A percentile compares a stretch with the other conserved stretches of the same genome.
phyloP scores from a whole-genome alignment of 2,329 filamentous ascomycete species.

The Curvularia sp. region DNA sequence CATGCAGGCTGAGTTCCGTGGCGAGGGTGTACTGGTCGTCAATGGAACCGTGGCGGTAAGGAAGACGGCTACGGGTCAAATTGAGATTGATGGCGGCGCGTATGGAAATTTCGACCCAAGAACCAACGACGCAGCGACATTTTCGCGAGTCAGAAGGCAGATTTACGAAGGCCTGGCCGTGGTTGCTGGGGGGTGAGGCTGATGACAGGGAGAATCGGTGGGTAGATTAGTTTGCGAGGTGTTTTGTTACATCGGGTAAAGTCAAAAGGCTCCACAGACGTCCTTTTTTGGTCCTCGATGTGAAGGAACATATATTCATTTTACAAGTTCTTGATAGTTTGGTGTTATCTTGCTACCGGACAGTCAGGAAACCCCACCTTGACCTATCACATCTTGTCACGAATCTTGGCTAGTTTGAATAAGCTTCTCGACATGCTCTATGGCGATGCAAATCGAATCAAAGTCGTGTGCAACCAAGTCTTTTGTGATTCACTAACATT shows the following conservation, averaged over 20 bases:
- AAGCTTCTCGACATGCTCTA: not conserved
- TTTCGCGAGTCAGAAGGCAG: conserved; percentile 85
- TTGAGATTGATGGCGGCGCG: conserved; percentile 76
- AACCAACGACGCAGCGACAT: conserved; percentile 67
- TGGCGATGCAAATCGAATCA: not conserved
- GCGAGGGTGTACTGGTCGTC: conserved; percentile 89
- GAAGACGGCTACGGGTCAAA: conserved; percentile 84
- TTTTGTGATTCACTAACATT: not conserved
- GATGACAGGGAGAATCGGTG: not conserved
- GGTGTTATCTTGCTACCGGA: not conserved
- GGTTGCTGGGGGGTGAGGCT: conserved; percentile 67
- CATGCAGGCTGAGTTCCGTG: conserved; percentile 89
- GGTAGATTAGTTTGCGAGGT: not conserved
- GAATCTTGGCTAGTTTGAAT: not conserved
- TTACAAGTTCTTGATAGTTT: not conserved
- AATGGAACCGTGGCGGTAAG: conserved; percentile 87
- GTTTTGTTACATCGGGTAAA: not conserved
- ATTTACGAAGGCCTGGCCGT: conserved; percentile 95
- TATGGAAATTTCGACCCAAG: conserved; percentile 50
- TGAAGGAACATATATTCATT: not conserved
- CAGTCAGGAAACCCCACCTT: not conserved
- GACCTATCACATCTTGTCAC: not conserved
- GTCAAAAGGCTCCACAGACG: not conserved
- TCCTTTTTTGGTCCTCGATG: not conserved
- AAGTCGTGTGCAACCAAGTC: not conserved